Percentiles rank a stretch among this genome's conserved stretches.
Conservation (phyloP, 1,284 basidiomycete species). For the Stygiomarasmius scandens region DNA sequence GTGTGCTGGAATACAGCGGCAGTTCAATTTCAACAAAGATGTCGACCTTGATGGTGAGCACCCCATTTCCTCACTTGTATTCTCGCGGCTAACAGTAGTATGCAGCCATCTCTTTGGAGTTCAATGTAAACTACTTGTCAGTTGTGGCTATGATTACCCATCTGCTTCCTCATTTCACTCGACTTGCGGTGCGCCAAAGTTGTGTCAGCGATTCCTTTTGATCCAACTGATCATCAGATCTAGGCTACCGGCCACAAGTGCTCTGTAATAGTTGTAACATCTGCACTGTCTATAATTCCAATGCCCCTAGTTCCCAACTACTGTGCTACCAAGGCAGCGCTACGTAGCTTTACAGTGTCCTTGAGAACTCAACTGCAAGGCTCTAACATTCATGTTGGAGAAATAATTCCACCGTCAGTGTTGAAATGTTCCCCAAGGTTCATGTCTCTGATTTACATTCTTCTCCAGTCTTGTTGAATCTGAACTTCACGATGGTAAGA, state of each 20-base stretch:
- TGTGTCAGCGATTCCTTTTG: constrained; percentile 19
- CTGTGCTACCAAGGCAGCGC: constrained; percentile 62
- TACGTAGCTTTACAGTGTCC: constrained; percentile 57
- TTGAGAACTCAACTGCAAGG: constrained; percentile 50
- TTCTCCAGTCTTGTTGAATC: constrained; percentile 59
- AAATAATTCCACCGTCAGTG: constrained; percentile 64
- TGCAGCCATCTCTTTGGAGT: constrained; percentile 49
- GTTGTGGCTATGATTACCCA: constrained; percentile 52
- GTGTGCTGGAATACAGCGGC: constrained; percentile 57
- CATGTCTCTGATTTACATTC: constrained; percentile 3
- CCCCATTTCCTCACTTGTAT: background rate
- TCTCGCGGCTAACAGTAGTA: background rate
- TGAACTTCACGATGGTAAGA: constrained; percentile 63
- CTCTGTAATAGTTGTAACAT: constrained; percentile 57
- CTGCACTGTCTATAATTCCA: constrained; percentile 52
- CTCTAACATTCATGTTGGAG: constrained; percentile 58
- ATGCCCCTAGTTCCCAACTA: constrained; percentile 49
- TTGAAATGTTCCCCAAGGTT: background rate
- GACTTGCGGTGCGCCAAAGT: constrained; percentile 44
- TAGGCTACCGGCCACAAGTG: constrained; percentile 45
- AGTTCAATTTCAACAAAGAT: constrained; percentile 50
- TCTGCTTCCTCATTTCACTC: constrained; percentile 60
- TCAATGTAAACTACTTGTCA: constrained; percentile 60
- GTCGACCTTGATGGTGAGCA: constrained; percentile 49
- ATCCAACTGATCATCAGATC: constrained; percentile 14